phyloP scores from a whole-genome alignment of 805 yeast species.

The Wickerhamiella australiensis region DNA sequence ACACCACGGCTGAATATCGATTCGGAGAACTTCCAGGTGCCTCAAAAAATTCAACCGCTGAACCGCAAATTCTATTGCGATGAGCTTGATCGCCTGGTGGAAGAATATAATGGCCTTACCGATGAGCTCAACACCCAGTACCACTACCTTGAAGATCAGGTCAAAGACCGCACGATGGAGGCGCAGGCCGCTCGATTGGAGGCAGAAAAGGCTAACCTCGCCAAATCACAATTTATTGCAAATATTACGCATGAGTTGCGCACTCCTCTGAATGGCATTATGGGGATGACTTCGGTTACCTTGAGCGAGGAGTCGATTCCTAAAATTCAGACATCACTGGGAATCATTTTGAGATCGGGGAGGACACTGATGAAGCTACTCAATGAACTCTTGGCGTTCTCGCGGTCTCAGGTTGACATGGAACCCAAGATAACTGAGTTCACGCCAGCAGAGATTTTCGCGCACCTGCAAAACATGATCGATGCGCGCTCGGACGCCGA shows the following conservation, averaged over 20 bases:
- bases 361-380: constrained; percentile 76
- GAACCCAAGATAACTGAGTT: constrained; percentile 77
- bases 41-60: constrained; percentile 18
- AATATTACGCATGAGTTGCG: constrained; percentile 86
- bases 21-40: constrained; percentile 15
- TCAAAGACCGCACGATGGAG: constrained; percentile 72
- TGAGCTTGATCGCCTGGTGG: constrained; percentile 78
- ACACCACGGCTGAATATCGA: background rate
- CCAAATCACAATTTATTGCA: constrained; percentile 88
- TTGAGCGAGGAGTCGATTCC: constrained; percentile 65
- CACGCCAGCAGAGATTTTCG: constrained; percentile 58
- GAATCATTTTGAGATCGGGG: constrained; percentile 77
- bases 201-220: constrained; percentile 71
- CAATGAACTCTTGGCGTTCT: constrained; percentile 79
- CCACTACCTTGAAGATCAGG: constrained; percentile 75
- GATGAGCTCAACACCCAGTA: constrained; percentile 78
- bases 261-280: constrained; percentile 88
- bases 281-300: constrained; percentile 92
- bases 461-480: constrained; percentile 72
- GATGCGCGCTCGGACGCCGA: constrained; percentile 43
- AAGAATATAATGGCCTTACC: constrained; percentile 84
- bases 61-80: constrained; percentile 32
- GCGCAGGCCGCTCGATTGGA: constrained; percentile 41
- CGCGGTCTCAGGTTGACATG: constrained; percentile 72
- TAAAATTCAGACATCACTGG: constrained; percentile 58